These are phyloP conservation scores for Hirschioporus abietinus DNA, from an alignment of 768 basidiomycete species.

Conservation along the genomic window DNA sequence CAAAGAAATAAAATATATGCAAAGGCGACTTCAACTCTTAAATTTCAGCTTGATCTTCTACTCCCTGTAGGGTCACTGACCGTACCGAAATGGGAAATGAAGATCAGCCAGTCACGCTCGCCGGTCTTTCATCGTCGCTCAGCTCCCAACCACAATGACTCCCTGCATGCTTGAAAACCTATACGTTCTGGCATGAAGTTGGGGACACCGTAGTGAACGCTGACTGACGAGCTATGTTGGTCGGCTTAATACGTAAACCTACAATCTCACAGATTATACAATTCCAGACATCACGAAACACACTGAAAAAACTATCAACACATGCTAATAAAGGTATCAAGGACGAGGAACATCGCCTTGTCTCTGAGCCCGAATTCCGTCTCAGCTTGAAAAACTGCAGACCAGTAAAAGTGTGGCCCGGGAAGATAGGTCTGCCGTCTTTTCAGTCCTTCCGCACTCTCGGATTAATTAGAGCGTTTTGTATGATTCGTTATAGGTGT, in stretches of 20 bases:
- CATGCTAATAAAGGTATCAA: background rate
- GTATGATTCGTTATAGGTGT: conserved; percentile 40
- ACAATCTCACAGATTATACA: background rate
- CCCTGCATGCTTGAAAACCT: no score
- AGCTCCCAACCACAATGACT: no score
- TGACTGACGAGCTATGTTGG: background rate
- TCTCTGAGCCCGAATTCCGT: conserved; percentile 37
- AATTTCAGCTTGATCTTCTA: background rate
- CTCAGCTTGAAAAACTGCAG: conserved; percentile 38
- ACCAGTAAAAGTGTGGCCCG: conserved; percentile 47
- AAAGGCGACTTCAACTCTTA: background rate
- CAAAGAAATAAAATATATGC: background rate
- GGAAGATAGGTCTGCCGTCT: conserved; percentile 35
- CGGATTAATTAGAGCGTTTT: background rate
- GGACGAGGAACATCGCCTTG: background rate
- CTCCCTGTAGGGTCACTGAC: no score
- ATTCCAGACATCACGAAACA: background rate
- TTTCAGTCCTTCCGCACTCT: background rate
- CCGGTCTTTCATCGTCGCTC: no score
- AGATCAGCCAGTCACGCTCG: no score
- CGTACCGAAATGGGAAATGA: background rate
- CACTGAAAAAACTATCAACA: background rate
- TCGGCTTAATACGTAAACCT: background rate
- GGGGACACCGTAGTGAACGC: no score
- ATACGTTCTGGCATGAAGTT: no score